A percentile compares a stretch with the other conserved stretches of the same genome.
phyloP scores from a whole-genome alignment of 352 stramenopile genomes.

The Nothophytophthora sp. region DNA sequence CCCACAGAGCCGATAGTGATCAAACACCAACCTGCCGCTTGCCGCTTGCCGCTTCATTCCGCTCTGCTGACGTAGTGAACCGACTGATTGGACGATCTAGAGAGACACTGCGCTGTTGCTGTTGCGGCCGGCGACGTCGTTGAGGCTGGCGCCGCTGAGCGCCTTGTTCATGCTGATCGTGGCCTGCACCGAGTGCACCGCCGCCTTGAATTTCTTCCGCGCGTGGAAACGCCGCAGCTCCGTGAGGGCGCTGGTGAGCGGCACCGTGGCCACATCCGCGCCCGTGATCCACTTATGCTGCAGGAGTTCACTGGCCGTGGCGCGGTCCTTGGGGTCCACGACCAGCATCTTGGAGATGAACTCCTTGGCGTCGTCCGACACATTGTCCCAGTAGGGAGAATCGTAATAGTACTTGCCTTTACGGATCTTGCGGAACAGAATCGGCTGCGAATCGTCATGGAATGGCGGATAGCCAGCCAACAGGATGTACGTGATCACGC shows the following conservation, averaged over 20 bases:
- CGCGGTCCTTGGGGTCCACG: conserved; percentile 75
- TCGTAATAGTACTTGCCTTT: conserved; percentile 88
- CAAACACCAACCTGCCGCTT: no score
- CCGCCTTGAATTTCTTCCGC: conserved; percentile 83
- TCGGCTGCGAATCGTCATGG: conserved; percentile 94
- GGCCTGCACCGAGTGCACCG: conserved; percentile 75
- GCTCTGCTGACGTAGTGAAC: no score
- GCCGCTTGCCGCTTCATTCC: no score
- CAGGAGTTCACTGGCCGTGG: conserved; percentile 57
- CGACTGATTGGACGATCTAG: no score
- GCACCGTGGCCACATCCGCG: conserved; percentile 66
- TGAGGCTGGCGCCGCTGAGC: conserved; percentile 35
- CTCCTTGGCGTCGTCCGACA: conserved; percentile 89
- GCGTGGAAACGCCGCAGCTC: conserved; percentile 83
- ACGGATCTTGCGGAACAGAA: conserved; percentile 91
- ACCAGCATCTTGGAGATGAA: conserved; percentile 89
- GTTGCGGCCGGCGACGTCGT: conserved; percentile 20
- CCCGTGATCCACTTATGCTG: conserved; percentile 79
- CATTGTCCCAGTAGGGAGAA: conserved; percentile 89
- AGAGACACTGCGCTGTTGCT: conserved; percentile 46
- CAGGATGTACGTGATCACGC: conserved; percentile 91
- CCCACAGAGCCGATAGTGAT: background rate
- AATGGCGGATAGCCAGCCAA: conserved; percentile 85
- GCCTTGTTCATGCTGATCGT: conserved; percentile 86
- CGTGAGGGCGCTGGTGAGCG: conserved; percentile 71